Base-by-base conservation (phyloP, 2,329 filamentous ascomycete species). In the Trichoderma koningii region DNA sequence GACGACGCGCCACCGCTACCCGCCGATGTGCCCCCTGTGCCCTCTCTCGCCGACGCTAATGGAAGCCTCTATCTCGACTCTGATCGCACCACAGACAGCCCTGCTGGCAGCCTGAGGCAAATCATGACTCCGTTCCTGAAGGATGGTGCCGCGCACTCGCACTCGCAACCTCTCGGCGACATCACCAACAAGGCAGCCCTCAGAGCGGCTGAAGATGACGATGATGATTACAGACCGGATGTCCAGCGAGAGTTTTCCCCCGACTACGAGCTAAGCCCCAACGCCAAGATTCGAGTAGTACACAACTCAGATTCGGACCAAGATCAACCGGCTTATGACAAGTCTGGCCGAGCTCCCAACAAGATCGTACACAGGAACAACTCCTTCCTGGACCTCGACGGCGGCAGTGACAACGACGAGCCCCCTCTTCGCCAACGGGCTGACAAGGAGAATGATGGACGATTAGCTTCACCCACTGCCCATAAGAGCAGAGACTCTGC, bases 101-200 rank as follows among this genome's bases (percentile, higher is more conserved):
- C 91, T 17, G 86, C 89, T 44, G 95, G 90, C 74, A 97, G 92
- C 76, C 80, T 97, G 70, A 87, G 91, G 66, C 86, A 91, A 77
- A 90, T 91, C 60, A 96, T 97, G 92, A 90, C 89, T 76, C 92
- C 91, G 7, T 97, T 92, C 74, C 79, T 97, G 21, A 78, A 76
- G 62, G 73, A 71, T 38, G 76, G 73, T 62, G 26, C 48, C 28
- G 50, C 56, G 47, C 66, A 41, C 51, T 44, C 67, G 21, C 53
- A 67, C 48, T 44, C 67, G 21, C 53, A 67, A 17, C 67, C 71
- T 15, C 65, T 72, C 26, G 64, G 69, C 6, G 72, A 75, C 55
- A 69, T 72, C 19, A 73, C 72, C 23, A 73, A 72, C 44, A 63
- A 21, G 21, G 65, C 67, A 10, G 66, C 66, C 5, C 23, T 44